Evolutionary conservation across 2,329 filamentous ascomycete genomes (phyloP).

Genomic region (Neocucurbitaria cava): DNA sequence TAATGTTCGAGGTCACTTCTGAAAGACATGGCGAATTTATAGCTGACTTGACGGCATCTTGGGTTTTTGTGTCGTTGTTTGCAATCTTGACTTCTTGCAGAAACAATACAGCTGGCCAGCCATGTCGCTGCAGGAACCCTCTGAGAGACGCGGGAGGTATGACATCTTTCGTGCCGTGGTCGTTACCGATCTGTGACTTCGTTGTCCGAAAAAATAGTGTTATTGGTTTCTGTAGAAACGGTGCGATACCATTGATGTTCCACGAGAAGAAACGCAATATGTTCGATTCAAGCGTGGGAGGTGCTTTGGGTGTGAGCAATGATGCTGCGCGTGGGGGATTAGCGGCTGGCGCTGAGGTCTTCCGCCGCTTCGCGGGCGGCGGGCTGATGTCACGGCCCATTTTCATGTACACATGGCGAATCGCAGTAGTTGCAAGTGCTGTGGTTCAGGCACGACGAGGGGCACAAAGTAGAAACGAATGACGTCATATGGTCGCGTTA

Average conservation of each 20-base stretch:
- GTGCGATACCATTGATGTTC: slow-evolving; percentile 58
- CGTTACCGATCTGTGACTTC: slow-evolving; percentile 1
- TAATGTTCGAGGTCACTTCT: not conserved
- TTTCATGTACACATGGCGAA: not conserved
- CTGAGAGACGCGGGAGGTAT: slow-evolving; percentile 44
- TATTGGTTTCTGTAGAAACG: slow-evolving; percentile 52
- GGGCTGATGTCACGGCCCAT: slow-evolving; percentile 36
- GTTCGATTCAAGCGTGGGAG: slow-evolving; percentile 9
- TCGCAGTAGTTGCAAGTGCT: not conserved
- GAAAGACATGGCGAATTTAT: slow-evolving; percentile 29
- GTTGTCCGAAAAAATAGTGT: slow-evolving; percentile 47
- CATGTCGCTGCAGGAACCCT: slow-evolving; percentile 53
- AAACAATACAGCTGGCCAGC: slow-evolving; percentile 55
- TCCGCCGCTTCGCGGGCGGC: slow-evolving; percentile 31
- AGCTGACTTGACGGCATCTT: slow-evolving; percentile 49
- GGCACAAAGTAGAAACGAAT: not conserved
- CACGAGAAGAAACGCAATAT: slow-evolving; percentile 53
- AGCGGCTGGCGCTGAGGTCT: slow-evolving; percentile 4
- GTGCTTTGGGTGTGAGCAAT: not conserved
- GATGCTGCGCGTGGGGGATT: not conserved
- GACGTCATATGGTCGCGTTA: slow-evolving; percentile 15
- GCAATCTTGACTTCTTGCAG: slow-evolving; percentile 61
- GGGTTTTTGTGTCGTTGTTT: slow-evolving; percentile 47
- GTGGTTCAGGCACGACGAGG: not conserved
- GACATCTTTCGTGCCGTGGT: not conserved